A percentile compares a stretch with the other conserved stretches of the same genome.
These are phyloP conservation scores for Raddia distichophylla DNA, from an alignment of 176 grass and related monocot genomes.

Conservation along the genomic window DNA sequence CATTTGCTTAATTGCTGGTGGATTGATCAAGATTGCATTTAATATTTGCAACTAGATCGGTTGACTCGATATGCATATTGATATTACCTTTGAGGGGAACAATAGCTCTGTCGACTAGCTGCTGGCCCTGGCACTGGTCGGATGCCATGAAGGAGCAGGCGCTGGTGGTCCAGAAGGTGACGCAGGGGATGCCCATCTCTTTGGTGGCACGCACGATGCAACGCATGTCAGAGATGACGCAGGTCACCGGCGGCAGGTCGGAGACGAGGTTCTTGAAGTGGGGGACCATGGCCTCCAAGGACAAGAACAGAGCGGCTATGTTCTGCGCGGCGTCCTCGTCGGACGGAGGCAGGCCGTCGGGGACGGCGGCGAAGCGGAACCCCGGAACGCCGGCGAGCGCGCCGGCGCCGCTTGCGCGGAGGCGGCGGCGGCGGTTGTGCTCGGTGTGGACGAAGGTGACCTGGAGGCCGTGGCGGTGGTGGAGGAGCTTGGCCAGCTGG, in stretches of 20 bases:
- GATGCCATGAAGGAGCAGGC: background rate
- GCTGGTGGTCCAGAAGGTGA: background rate
- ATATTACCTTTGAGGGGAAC: conserved; percentile 38
- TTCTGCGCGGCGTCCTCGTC: conserved; percentile 29
- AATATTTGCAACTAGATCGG: background rate
- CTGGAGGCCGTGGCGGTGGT: conserved; percentile 30
- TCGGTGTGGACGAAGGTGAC: conserved; percentile 67
- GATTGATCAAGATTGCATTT: no score
- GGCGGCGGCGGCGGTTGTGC: conserved; percentile 43
- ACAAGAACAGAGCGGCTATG: background rate
- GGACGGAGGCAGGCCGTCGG: conserved; percentile 32
- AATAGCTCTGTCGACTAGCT: conserved; percentile 5
- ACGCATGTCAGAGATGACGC: conserved; percentile 22
- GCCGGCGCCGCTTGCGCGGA: background rate
- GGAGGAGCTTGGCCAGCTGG: conserved; percentile 35
- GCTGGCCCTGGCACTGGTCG: background rate
- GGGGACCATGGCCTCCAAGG: background rate
- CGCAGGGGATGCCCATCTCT: conserved; percentile 17
- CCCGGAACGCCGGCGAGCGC: background rate
- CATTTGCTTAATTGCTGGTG: no score
- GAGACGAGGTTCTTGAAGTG: conserved; percentile 9
- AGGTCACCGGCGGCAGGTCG: background rate
- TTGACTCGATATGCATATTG: background rate
- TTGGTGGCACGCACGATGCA: background rate
- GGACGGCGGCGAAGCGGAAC: background rate